These are phyloP conservation scores for Vitis hybrid DNA, from an alignment of 177 flowering plant genomes.

Conservation along the genomic window DNA sequence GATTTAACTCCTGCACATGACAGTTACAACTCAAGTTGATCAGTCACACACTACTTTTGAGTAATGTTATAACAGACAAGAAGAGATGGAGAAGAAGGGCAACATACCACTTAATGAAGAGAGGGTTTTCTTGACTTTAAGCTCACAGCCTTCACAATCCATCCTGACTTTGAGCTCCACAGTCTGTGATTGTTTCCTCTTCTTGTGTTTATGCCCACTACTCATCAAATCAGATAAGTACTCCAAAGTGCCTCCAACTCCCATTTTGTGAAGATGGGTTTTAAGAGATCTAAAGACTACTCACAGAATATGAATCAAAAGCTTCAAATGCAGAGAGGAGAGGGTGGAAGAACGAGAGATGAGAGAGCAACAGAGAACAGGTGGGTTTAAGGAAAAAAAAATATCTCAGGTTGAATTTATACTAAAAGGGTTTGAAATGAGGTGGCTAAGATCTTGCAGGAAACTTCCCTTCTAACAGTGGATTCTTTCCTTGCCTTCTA, in stretches of 20 bases:
- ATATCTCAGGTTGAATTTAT: conserved; percentile 13
- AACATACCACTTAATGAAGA: conserved; percentile 47
- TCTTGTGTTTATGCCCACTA: conserved; percentile 40
- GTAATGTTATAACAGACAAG: neutral
- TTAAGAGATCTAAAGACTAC: neutral
- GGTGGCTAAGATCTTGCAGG: conserved; percentile 4
- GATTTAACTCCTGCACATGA: conserved; percentile 46
- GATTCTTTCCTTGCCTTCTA: conserved; percentile 38
- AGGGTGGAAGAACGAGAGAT: neutral
- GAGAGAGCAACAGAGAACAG: conserved; percentile 3
- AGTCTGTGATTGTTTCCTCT: conserved; percentile 57
- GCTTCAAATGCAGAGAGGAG: neutral
- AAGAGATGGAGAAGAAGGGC: no score
- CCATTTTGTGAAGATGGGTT: conserved; percentile 39
- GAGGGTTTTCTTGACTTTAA: conserved; percentile 60
- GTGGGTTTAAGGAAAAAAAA: conserved; percentile 5
- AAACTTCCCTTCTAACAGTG: conserved; percentile 25
- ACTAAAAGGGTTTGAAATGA: conserved; percentile 7
- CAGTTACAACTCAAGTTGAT: neutral
- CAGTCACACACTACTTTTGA: neutral
- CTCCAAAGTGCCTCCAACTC: conserved; percentile 62
- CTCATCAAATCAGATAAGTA: conserved; percentile 56
- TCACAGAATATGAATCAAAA: neutral
- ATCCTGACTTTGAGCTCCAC: conserved; percentile 63
- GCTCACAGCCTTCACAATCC: conserved; percentile 79